Evolutionary conservation across 768 basidiomycete genomes (phyloP).

Genomic region (Mycena haematopus): DNA sequence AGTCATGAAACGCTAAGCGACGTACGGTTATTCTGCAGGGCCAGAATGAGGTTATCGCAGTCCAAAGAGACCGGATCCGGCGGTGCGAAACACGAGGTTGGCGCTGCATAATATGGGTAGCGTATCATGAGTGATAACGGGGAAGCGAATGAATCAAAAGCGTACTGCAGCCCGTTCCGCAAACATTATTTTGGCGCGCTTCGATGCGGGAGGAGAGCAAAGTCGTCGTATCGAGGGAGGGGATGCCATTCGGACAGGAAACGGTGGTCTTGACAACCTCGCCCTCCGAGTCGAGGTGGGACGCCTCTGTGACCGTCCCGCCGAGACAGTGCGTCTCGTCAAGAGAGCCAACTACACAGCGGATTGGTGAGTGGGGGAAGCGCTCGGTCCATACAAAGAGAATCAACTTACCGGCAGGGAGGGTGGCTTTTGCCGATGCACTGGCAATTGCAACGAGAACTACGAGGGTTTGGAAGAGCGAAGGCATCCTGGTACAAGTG

Average conservation of each 20-base stretch:
- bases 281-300: slow-evolving; percentile 2
- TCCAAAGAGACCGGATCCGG: slow-evolving; percentile 1
- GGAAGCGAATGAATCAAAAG: not conserved
- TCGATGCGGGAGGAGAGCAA: not conserved
- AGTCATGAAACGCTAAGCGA: not conserved
- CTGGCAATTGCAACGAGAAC: not conserved
- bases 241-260: slow-evolving; percentile 4
- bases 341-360: not conserved
- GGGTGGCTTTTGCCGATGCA: slow-evolving; percentile 2
- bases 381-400: slow-evolving; percentile 1
- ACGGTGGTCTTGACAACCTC: slow-evolving; percentile 7
- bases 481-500: slow-evolving; percentile 1
- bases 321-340: slow-evolving; percentile 3
- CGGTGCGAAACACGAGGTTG: not conserved
- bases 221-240: not conserved
- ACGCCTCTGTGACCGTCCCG: slow-evolving; percentile 5
- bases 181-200: slow-evolving; percentile 1
- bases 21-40: not conserved
- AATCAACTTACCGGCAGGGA: not conserved
- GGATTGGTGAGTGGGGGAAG: slow-evolving; percentile 4
- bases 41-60: not conserved
- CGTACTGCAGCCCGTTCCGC: slow-evolving; percentile 2
- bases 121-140: not conserved
- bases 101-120: slow-evolving; percentile 1
- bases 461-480: not conserved